These are phyloP conservation scores for Elongisporangium prolatum DNA, from an alignment of 352 stramenopile species.

Conservation along the genomic window DNA sequence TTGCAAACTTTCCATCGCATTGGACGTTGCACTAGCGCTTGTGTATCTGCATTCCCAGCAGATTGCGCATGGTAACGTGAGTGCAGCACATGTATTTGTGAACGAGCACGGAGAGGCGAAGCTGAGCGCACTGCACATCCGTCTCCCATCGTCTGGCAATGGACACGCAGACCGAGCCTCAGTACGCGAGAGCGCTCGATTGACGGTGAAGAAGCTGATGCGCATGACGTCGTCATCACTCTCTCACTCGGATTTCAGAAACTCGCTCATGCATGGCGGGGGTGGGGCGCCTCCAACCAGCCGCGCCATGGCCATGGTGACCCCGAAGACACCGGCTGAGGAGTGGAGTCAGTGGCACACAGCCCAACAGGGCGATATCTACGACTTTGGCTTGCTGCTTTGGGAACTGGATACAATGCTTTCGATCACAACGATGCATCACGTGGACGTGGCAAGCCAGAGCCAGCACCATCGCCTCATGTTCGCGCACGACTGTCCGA, in stretches of 20 bases:
- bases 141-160: conserved; percentile 19
- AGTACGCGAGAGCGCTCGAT: conserved; percentile 33
- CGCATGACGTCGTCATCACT: conserved; percentile 8
- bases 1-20: conserved; percentile 70
- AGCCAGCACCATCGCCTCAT: conserved; percentile 51
- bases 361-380: conserved; percentile 47
- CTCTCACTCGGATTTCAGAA: not conserved
- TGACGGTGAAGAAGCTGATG: conserved; percentile 28
- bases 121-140: conserved; percentile 64
- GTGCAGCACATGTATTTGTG: conserved; percentile 60
- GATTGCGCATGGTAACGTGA: conserved; percentile 53
- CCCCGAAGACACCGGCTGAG: conserved; percentile 3
- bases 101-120: conserved; percentile 76
- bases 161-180: conserved; percentile 26
- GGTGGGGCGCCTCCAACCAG: not conserved
- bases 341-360: conserved; percentile 3
- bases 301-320: not conserved
- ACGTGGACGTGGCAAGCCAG: conserved; percentile 22
- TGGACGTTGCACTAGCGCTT: conserved; percentile 78
- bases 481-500: conserved; percentile 57
- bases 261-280: conserved; percentile 8
- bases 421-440: conserved; percentile 45
- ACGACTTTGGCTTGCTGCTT: conserved; percentile 64
- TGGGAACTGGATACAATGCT: conserved; percentile 80
- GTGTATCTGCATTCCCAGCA: conserved; percentile 69